Conservation (phyloP, 1,284 basidiomycete species). For the Ganoderma sp. region DNA sequence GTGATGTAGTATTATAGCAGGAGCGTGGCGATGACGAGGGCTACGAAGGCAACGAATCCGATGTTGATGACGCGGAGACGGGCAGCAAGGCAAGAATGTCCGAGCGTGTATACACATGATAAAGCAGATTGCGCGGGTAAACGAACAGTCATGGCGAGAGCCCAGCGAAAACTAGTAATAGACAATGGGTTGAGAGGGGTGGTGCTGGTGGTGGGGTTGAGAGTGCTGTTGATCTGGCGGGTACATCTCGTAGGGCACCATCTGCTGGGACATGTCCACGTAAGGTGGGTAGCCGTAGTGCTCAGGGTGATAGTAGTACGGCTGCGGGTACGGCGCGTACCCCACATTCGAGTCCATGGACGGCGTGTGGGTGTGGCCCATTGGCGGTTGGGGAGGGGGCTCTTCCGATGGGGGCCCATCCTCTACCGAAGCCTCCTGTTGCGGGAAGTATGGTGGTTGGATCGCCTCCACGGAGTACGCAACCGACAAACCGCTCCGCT, state of each 20-base stretch:
- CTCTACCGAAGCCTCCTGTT: constrained; percentile 19
- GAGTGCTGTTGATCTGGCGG: constrained; percentile 54
- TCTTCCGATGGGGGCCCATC: constrained; percentile 1
- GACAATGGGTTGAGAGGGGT: constrained; percentile 52
- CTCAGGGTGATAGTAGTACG: constrained; percentile 66
- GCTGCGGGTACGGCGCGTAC: constrained; percentile 61
- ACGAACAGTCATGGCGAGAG: constrained; percentile 20
- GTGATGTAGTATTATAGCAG: constrained; percentile 5
- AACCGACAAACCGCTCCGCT: constrained; percentile 37
- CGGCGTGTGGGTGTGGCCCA: constrained; percentile 33
- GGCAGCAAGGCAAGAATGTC: constrained; percentile 15
- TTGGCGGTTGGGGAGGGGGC: constrained; percentile 29
- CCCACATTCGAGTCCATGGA: constrained; percentile 47
- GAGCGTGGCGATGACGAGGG: constrained; percentile 1
- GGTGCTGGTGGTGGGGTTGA: constrained; percentile 22
- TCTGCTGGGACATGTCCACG: constrained; percentile 64
- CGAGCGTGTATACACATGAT: constrained; percentile 36
- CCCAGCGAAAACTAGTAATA: constrained; percentile 57
- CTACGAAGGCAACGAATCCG: neutral
- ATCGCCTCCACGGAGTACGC: constrained; percentile 14
- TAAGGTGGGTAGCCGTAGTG: constrained; percentile 68
- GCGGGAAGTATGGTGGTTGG: constrained; percentile 14
- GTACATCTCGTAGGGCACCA: constrained; percentile 71
- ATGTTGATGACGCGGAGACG: constrained; percentile 1
- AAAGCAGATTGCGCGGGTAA: constrained; percentile 34